These are phyloP conservation scores for Stentor coeruleus DNA, from an alignment of 73 alveolate species.

Conservation along the genomic window DNA sequence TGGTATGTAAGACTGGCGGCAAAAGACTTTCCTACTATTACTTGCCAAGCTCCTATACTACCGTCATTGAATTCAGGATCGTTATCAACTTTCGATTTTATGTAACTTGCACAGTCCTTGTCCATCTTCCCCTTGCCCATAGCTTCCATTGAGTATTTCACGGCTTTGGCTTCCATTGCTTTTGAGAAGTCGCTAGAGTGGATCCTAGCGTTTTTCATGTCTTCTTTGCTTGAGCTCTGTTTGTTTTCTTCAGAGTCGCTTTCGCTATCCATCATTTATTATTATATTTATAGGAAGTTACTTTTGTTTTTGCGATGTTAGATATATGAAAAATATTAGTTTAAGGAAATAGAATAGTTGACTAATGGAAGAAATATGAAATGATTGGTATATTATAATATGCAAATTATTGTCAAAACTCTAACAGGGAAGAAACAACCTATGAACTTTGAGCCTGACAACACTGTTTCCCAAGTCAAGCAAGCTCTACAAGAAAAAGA, in stretches of 20 bases:
- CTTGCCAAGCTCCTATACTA: slow-evolving; percentile 60
- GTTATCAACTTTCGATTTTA: not conserved
- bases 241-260: not conserved
- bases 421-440: slow-evolving; percentile 82
- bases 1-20: slow-evolving; percentile 63
- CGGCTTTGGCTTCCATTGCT: slow-evolving; percentile 13
- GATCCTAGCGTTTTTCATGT: not conserved
- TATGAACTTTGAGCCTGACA: slow-evolving; percentile 83
- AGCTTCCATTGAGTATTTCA: slow-evolving; percentile 4
- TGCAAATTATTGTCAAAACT: slow-evolving; percentile 62
- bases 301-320: too few relatives aligned
- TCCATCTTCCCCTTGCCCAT: slow-evolving; percentile 1
- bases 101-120: not conserved
- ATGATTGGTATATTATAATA: too few relatives aligned
- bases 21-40: slow-evolving; percentile 52
- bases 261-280: not conserved
- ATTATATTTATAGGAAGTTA: too few relatives aligned
- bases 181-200: slow-evolving; percentile 1
- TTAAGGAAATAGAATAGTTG: too few relatives aligned
- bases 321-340: too few relatives aligned
- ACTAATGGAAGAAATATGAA: too few relatives aligned
- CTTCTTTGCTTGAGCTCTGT: not conserved
- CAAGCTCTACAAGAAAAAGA: slow-evolving; percentile 88
- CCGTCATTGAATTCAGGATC: not conserved
- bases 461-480: slow-evolving; percentile 76